These are phyloP conservation scores for Naematelia encephala DNA, from an alignment of 768 basidiomycete genomes.

Conservation along the genomic window DNA sequence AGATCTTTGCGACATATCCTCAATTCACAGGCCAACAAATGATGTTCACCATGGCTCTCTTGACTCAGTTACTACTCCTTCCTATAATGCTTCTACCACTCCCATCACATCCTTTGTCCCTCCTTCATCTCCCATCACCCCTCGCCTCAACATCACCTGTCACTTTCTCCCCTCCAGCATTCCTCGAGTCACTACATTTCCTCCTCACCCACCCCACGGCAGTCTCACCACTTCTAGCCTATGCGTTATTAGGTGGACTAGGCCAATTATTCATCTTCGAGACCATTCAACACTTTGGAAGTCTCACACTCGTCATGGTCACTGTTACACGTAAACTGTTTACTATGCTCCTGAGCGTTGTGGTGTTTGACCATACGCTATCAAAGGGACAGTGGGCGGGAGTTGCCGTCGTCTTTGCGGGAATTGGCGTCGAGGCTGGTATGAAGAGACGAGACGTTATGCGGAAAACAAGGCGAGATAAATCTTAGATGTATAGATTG, in stretches of 20 bases:
- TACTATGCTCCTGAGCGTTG: constrained; percentile 93
- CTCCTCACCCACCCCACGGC: constrained; percentile 73
- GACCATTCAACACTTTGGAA: constrained; percentile 57
- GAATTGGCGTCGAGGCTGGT: constrained; percentile 87
- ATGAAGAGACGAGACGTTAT: constrained; percentile 62
- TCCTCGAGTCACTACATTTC: constrained; percentile 63
- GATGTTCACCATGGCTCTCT: constrained; percentile 98
- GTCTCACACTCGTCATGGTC: constrained; percentile 61
- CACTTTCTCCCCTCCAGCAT: constrained; percentile 21
- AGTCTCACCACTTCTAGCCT: constrained; percentile 69
- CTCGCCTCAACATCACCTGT: constrained; percentile 11
- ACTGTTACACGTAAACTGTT: constrained; percentile 95
- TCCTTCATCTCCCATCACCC: constrained; percentile 57
- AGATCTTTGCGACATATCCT: constrained; percentile 77
- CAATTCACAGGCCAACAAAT: constrained; percentile 84
- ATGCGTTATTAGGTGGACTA: constrained; percentile 83
- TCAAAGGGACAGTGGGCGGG: constrained; percentile 86
- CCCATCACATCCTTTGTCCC: constrained; percentile 60
- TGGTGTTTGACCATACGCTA: constrained; percentile 84
- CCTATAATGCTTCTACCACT: constrained; percentile 64
- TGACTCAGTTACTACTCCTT: constrained; percentile 66
- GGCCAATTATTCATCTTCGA: constrained; percentile 98
- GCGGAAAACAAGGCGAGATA: constrained; percentile 31
- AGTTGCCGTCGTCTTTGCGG: constrained; percentile 88
- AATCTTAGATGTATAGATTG: neutral